Base-by-base conservation (phyloP, 2,329 filamentous ascomycete species). In the Botrytis porri region DNA sequence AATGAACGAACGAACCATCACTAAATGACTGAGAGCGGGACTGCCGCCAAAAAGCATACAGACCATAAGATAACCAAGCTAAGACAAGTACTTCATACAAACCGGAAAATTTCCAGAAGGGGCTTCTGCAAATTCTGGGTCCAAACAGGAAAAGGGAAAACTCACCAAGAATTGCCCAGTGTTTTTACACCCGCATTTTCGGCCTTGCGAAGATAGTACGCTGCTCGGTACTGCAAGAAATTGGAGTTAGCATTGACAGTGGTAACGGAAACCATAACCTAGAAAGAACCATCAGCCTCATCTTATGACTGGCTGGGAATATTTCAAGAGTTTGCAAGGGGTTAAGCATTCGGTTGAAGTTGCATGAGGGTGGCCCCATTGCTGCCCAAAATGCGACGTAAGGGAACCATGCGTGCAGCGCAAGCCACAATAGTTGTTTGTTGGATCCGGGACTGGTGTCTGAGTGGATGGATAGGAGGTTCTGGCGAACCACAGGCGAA, bases 101-200 rank as follows among this genome's bases (percentile, higher is more conserved):
- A 41, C n/a, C n/a, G 51, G 48, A 43, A 41, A 69, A 14, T 43
- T 32, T 69, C 16, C 48, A 57, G 51, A 54, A 29, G 48, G 25
- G 25, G 12, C 32, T 57, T 57, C 25, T 41, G 22, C 18, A 69
- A 12, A 35, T 65, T 37, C 25, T 43, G 41, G 65, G 32, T 57
- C 37, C 37, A 39, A 20, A 45, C 43, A 43, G 32, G 37, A 66
- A 70, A 75, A 77, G 74, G 70, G 74, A 74, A 60, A 69, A 73
- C 93, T 83, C 90, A 98, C 95, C 96, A 99, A 79, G 93, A 92
- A 84, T 98, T 98, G 75, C 96, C 96, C 76, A 98, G 85, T 72
- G 90, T 94, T 85, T 97, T 98, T 83, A 91, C 92, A 69, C 95
- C 95, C 81, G 91, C 93, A 80, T 93, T 87, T 84, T 98, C 96